Conservation (phyloP, 2,329 filamentous ascomycete species). For the Fusarium neocosmosporiellum region DNA sequence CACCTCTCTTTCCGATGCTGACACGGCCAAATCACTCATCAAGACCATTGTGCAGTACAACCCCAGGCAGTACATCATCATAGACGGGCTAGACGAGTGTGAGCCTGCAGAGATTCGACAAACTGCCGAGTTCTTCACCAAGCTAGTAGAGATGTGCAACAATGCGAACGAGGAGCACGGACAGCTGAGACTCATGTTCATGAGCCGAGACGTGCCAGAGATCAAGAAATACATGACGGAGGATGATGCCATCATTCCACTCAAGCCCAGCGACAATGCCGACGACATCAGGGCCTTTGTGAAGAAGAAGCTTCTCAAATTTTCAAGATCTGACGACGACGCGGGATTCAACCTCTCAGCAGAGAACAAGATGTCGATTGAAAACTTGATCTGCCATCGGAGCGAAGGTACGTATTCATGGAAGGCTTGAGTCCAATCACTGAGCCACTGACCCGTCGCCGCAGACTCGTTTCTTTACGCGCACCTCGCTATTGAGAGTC, state of each 20-base stretch:
- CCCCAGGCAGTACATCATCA: conserved; percentile 49
- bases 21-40: conserved; percentile 45
- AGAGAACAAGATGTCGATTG: background rate
- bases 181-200: background rate
- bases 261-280: background rate
- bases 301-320: background rate
- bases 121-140: conserved; percentile 42
- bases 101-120: conserved; percentile 41
- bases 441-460: background rate
- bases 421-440: no score
- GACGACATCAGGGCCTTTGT: background rate
- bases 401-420: background rate
- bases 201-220: background rate
- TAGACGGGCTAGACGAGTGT: conserved; percentile 60
- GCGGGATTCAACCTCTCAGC: background rate
- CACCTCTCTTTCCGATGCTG: conserved; percentile 4
- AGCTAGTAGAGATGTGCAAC: conserved; percentile 5
- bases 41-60: conserved; percentile 44
- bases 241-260: background rate
- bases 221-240: background rate
- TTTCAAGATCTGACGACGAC: background rate
- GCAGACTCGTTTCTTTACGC: background rate
- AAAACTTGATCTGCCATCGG: background rate
- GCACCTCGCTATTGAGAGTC: background rate
- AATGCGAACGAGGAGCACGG: background rate